A percentile compares a stretch with the other conserved stretches of the same genome.
Conservation (phyloP, 371 early-diverging fungal species). For the Umbelopsis sp. region DNA sequence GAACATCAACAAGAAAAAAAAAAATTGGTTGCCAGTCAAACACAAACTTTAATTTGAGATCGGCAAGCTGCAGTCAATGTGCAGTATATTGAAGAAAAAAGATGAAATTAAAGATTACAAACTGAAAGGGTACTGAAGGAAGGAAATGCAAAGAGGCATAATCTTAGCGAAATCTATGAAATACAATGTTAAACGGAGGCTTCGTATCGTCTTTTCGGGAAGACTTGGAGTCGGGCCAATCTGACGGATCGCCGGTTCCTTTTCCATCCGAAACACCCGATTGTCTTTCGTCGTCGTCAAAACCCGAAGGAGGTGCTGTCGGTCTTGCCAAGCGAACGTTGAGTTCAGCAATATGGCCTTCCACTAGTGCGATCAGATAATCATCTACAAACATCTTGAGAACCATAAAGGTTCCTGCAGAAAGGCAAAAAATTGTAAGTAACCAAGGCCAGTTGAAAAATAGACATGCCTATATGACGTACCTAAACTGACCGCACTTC, state of each 20-base stretch:
- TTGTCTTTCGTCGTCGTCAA: slow-evolving; percentile 5
- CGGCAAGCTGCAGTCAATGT: background rate
- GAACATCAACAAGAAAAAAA: too few relatives aligned
- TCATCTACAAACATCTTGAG: slow-evolving; percentile 58
- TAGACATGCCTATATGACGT: slow-evolving; percentile 5
- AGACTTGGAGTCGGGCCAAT: background rate
- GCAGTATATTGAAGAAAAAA: background rate
- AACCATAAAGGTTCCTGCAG: slow-evolving; percentile 42
- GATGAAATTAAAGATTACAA: background rate
- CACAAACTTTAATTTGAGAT: background rate
- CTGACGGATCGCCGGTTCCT: background rate
- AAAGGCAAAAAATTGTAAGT: background rate
- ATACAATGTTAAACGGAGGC: slow-evolving; percentile 3
- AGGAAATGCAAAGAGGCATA: background rate
- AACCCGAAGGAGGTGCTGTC: background rate
- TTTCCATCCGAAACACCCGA: background rate
- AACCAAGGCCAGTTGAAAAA: background rate
- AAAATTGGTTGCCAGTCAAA: background rate
- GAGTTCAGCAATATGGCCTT: slow-evolving; percentile 50
- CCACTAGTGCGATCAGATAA: slow-evolving; percentile 52
- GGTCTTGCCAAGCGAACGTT: slow-evolving; percentile 24
- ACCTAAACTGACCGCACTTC: slow-evolving; percentile 46
- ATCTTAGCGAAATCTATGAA: slow-evolving; percentile 12
- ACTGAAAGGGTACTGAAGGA: background rate
- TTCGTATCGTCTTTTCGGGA: background rate